Base-by-base conservation (phyloP, 129 eudicot species). In the Mikania micrantha region DNA sequence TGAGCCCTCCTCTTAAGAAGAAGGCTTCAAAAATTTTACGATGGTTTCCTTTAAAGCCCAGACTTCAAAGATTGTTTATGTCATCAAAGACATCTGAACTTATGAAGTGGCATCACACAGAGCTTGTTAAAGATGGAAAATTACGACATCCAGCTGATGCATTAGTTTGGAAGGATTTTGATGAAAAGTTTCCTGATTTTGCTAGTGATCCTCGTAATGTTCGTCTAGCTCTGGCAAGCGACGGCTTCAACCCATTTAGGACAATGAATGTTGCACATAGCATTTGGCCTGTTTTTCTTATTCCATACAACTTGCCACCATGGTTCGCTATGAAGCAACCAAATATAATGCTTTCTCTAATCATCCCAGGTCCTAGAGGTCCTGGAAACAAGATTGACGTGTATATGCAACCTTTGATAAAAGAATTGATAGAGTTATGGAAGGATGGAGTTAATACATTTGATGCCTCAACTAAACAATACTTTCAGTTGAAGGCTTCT, bases 31-130 rank as follows among this genome's bases (percentile, higher is more conserved):
- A 60, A 8, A n/a, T 34, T 2, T 34, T 34, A 19, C 25, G 16
- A 1, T 60, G 66, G 45, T 60, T 60, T 60, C 66, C 66, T 19
- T 36, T 60, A 60, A 60, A 34, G 27, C 66, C 29, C 16, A 34
- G 66, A 10, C 45, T 60, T 3, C 45, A 60, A 53, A 53, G 60
- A 53, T 24, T 53, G 35, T 53, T 53, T 13, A 53, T 53, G 60
- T 24, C 60, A 9, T 24, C 35, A 24, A 53, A 24, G 35, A 24
- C 60, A 0, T 12, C 35, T 24, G 1, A 10, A 2, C 60, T 53
- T 53, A 53, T 53, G 60, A 9, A 53, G 17, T 53, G 60, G 60
- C 19, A 53, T 53, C 34, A 53, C 11, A 2, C 0, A 1, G 60
- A 53, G 6, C 34, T 16, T 0, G 34, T 24, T 7, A 24, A 11